A percentile compares a stretch with the other conserved stretches of the same genome.
phyloP scores from a whole-genome alignment of 805 yeast species.

The Candida ascalaphidarum region DNA sequence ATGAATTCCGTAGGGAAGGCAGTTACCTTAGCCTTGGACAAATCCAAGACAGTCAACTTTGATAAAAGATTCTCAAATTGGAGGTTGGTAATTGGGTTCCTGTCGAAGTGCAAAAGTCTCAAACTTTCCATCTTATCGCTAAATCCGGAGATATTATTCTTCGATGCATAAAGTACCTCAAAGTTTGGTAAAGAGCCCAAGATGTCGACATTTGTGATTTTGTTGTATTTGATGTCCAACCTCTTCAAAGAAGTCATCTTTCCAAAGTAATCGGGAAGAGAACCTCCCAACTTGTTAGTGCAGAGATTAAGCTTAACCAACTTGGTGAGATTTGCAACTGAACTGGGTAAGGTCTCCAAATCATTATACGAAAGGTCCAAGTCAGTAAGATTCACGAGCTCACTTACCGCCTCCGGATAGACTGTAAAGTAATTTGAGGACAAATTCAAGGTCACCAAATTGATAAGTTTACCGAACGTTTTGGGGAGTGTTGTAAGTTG shows the following conservation, averaged over 20 bases:
- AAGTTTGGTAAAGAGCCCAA: constrained; percentile 51
- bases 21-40: constrained; percentile 77
- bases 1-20: constrained; percentile 61
- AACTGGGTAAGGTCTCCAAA: constrained; percentile 50
- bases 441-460: constrained; percentile 56
- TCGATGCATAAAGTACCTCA: constrained; percentile 66
- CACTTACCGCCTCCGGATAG: constrained; percentile 60
- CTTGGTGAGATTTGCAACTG: constrained; percentile 49
- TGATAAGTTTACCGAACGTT: constrained; percentile 45
- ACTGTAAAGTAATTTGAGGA: constrained; percentile 64
- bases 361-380: constrained; percentile 80
- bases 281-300: constrained; percentile 54
- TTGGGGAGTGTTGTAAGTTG: constrained; percentile 57
- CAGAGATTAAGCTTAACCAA: constrained; percentile 66
- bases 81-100: constrained; percentile 76
- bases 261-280: constrained; percentile 45
- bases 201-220: constrained; percentile 43
- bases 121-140: constrained; percentile 54
- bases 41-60: constrained; percentile 60
- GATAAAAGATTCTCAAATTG: constrained; percentile 45
- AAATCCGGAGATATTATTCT: constrained; percentile 67
- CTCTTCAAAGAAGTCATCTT: constrained; percentile 52
- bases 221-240: constrained; percentile 72
- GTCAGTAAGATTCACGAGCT: constrained; percentile 48
- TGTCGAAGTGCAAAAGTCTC: constrained; percentile 63